phyloP scores from a whole-genome alignment of 202 grass and related monocot genomes.

The Bolboschoenoplectus hybrid region DNA sequence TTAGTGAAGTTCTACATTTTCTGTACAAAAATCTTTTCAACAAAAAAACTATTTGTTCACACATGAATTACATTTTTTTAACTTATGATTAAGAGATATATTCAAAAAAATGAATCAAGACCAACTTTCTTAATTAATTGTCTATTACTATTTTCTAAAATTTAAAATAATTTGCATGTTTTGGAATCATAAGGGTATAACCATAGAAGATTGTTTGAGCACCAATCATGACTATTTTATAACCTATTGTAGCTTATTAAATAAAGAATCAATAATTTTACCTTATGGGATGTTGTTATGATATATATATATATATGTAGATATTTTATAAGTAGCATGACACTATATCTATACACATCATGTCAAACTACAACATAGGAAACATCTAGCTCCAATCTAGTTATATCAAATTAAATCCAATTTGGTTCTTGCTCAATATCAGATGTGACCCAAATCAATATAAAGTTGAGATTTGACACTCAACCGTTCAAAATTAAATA shows the following conservation, averaged over 20 bases:
- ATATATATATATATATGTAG: not conserved
- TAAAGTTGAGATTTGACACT: slow-evolving; percentile 11
- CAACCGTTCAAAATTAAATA: slow-evolving; percentile 4
- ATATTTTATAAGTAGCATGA: not conserved
- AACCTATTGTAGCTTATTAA: not conserved
- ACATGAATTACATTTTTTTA: too few relatives aligned
- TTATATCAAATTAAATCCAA: not conserved
- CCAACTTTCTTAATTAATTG: not conserved
- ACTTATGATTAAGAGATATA: too few relatives aligned
- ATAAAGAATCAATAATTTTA: not conserved
- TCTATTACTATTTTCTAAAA: not conserved
- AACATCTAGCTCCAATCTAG: slow-evolving; percentile 32
- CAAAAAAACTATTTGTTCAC: not conserved
- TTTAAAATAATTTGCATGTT: not conserved
- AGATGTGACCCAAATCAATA: slow-evolving; percentile 15
- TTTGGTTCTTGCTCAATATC: not conserved
- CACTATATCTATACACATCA: slow-evolving; percentile 8
- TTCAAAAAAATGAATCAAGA: not conserved
- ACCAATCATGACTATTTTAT: not conserved
- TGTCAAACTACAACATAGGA: slow-evolving; percentile 30
- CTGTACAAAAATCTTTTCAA: not conserved
- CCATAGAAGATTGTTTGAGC: not conserved
- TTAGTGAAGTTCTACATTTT: not conserved
- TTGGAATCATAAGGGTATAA: not conserved
- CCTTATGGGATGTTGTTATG: not conserved